Evolutionary conservation across 768 basidiomycete genomes (phyloP).

Genomic region (Clitopilus passeckerianus): DNA sequence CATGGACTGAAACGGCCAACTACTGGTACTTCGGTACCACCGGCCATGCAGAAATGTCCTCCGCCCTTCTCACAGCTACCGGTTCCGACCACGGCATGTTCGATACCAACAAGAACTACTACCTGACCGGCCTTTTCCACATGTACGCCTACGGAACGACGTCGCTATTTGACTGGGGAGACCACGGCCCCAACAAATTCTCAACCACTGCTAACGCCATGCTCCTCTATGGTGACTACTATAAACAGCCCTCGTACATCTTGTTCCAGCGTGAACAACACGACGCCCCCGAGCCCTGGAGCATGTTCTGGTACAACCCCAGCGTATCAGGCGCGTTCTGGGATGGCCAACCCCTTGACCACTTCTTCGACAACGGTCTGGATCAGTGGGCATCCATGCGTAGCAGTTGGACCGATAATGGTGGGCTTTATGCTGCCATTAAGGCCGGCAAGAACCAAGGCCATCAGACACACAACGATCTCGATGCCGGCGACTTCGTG

Average conservation of each 20-base stretch:
- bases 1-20: slow-evolving; percentile 92
- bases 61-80: slow-evolving; percentile 78
- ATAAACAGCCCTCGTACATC: slow-evolving; percentile 65
- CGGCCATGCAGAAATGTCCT: slow-evolving; percentile 83
- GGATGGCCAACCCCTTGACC: slow-evolving; percentile 79
- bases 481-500: slow-evolving; percentile 94
- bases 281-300: slow-evolving; percentile 81
- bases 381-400: slow-evolving; percentile 93
- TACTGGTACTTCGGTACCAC: slow-evolving; percentile 97
- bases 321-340: slow-evolving; percentile 84
- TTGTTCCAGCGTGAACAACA: slow-evolving; percentile 89
- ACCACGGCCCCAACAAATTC: slow-evolving; percentile 93
- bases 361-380: slow-evolving; percentile 64
- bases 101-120: slow-evolving; percentile 62
- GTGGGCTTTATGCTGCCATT: slow-evolving; percentile 81
- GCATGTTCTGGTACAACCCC: slow-evolving; percentile 93
- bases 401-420: slow-evolving; percentile 85
- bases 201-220: slow-evolving; percentile 89
- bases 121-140: slow-evolving; percentile 78
- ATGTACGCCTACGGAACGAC: slow-evolving; percentile 85
- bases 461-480: slow-evolving; percentile 93
- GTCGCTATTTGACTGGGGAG: slow-evolving; percentile 80
- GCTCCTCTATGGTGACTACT: slow-evolving; percentile 70
- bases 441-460: slow-evolving; percentile 79
- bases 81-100: slow-evolving; percentile 79